phyloP scores from a whole-genome alignment of 352 stramenopile species.

The Discostella stelligera region DNA sequence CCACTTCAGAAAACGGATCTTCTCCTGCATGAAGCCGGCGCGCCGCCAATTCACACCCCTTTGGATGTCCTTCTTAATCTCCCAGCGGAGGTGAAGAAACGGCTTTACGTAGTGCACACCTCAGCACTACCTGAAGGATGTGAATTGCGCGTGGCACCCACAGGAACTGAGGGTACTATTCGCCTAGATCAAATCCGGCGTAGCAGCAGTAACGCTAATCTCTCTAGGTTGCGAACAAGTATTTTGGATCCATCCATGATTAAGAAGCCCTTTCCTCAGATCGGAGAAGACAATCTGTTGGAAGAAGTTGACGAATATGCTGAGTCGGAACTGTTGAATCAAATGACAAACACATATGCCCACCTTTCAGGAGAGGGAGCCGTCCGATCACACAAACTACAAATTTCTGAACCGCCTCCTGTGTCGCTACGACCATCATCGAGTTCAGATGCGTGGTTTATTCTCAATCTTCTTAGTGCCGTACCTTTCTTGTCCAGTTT shows the following conservation, averaged over 20 bases:
- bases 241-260: slow-evolving; percentile 32
- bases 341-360: slow-evolving; percentile 26
- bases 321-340: slow-evolving; percentile 42
- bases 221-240: slow-evolving; percentile 10
- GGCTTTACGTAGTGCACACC: slow-evolving; percentile 93
- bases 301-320: slow-evolving; percentile 39
- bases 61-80: slow-evolving; percentile 90
- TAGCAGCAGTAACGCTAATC: neutral
- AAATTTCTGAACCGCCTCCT: slow-evolving; percentile 46
- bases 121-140: slow-evolving; percentile 79
- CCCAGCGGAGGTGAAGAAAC: slow-evolving; percentile 87
- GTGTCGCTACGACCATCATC: slow-evolving; percentile 74
- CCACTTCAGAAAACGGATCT: slow-evolving; percentile 89
- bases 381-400: neutral
- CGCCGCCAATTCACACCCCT: slow-evolving; percentile 93
- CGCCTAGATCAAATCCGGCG: slow-evolving; percentile 55
- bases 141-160: slow-evolving; percentile 86
- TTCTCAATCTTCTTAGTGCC: slow-evolving; percentile 77
- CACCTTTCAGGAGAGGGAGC: slow-evolving; percentile 16
- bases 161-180: slow-evolving; percentile 77
- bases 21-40: slow-evolving; percentile 92
- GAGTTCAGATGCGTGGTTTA: slow-evolving; percentile 82
- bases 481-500: slow-evolving; percentile 79
- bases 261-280: neutral
- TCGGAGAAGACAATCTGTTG: neutral